These are phyloP conservation scores for Ailanthus altissimus DNA, from an alignment of 345 rosid genomes.

Conservation along the genomic window DNA sequence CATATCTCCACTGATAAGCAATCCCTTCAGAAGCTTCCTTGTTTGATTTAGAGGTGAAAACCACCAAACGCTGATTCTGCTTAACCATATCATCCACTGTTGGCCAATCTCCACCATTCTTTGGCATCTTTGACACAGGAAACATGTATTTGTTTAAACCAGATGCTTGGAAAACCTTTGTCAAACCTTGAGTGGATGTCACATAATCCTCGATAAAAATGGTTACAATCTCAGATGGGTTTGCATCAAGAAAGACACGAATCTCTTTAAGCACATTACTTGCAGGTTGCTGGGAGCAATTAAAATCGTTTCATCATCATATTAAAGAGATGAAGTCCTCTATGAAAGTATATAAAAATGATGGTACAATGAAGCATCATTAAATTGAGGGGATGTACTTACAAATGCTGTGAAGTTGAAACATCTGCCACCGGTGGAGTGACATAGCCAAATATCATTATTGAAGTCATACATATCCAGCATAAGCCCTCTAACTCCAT, in stretches of 20 bases:
- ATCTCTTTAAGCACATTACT: slow-evolving; percentile 75
- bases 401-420: slow-evolving; percentile 81
- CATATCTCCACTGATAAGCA: slow-evolving; percentile 88
- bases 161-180: slow-evolving; percentile 76
- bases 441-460: slow-evolving; percentile 87
- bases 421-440: slow-evolving; percentile 70
- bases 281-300: slow-evolving; percentile 74
- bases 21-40: slow-evolving; percentile 92
- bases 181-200: slow-evolving; percentile 66
- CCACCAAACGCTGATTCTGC: slow-evolving; percentile 79
- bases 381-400: slow-evolving; percentile 32
- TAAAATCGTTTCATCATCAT: neutral
- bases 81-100: slow-evolving; percentile 82
- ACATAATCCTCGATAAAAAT: slow-evolving; percentile 96
- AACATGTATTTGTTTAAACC: slow-evolving; percentile 67
- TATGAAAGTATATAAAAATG: neutral
- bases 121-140: slow-evolving; percentile 83
- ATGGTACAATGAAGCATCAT: slow-evolving; percentile 8
- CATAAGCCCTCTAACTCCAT: slow-evolving; percentile 96
- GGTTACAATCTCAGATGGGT: slow-evolving; percentile 83
- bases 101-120: slow-evolving; percentile 87
- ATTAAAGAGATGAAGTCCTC: neutral
- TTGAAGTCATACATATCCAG: slow-evolving; percentile 85
- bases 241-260: slow-evolving; percentile 58
- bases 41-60: slow-evolving; percentile 69